Evolutionary conservation across 352 stramenopile species (phyloP), one percentile per base, ranked within the genome.

Genomic region (Pythium graminicola): DNA sequence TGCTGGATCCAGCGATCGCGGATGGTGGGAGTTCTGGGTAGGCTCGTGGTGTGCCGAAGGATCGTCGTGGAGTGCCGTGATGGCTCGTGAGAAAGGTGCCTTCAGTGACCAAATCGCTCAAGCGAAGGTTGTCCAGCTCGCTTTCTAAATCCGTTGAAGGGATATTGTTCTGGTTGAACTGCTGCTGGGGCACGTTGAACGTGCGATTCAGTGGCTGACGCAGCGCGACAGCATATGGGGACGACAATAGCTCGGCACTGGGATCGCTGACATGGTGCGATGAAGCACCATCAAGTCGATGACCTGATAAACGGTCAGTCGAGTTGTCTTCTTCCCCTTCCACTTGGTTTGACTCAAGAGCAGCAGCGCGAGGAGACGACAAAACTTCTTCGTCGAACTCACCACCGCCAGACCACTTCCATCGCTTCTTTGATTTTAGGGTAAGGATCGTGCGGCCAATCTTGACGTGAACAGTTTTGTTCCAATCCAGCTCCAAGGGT

Each of bases 371-470:
- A 6, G 47, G 50, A 6, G 59, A 58, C 38, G 45, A 50, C 7
- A 46, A 8, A 6, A 16, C 29, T 24, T 67, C 60, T n/a, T 67
- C 60, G 1, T 63, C 60, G 31, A 32, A 42, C 9, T 67, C 60
- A 24, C 29, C 50, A 32, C 71, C 70, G 22, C 74, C 73, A 9
- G 65, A 69, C 79, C 79, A 92, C 69, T 85, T 85, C 79, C 79
- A 90, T 16, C 80, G 76, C 54, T 89, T 89, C 64, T 92, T 92
- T 2, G 81, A 81, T 50, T 86, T 89, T 23, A 92, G 69, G 14
- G 81, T 90, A 24, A 92, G 58, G 35, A 92, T 90, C 23, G 81
- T 92, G 52, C 81, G 79, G 6, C 81, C 81, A 22, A 92, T 92
- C 47, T 92, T 92, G 24, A 92, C 81, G 53, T 90, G 79, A 38